phyloP scores from a whole-genome alignment of 306 rosid species.

The Cicer bijugum region DNA sequence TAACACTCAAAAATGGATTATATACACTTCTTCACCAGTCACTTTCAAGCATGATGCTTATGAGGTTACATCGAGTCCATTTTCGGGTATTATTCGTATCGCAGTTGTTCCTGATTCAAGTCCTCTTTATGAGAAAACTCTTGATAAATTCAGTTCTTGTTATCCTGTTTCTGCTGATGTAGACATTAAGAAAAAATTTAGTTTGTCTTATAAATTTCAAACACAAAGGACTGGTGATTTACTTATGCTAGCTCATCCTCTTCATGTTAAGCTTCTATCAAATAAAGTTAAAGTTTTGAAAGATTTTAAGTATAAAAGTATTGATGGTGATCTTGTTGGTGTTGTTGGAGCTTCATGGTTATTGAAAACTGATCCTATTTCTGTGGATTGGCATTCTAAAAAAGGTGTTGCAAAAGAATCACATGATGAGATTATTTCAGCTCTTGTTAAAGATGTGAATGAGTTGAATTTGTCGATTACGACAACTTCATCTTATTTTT shows the following conservation, averaged over 20 bases:
- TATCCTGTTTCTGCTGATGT: constrained; percentile 78
- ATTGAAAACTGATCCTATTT: constrained; percentile 58
- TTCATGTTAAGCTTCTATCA: constrained; percentile 66
- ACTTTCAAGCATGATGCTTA: constrained; percentile 45
- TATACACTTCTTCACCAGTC: constrained; percentile 67
- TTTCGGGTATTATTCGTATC: constrained; percentile 67
- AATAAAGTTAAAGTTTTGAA: constrained; percentile 52
- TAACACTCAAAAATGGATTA: constrained; percentile 75
- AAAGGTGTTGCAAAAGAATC: constrained; percentile 61
- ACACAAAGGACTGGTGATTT: constrained; percentile 70
- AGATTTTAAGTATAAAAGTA: constrained; percentile 69
- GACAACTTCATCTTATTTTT: constrained; percentile 69
- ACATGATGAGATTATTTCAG: constrained; percentile 59
- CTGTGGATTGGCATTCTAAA: constrained; percentile 76
- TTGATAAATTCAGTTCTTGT: constrained; percentile 67
- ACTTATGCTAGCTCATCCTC: constrained; percentile 89
- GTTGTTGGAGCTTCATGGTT: constrained; percentile 83
- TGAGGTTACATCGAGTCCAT: constrained; percentile 52
- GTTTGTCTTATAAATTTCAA: constrained; percentile 72
- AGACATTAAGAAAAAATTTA: constrained; percentile 52
- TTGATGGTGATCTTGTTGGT: constrained; percentile 93
- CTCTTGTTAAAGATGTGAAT: constrained; percentile 67
- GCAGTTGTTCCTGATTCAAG: constrained; percentile 58
- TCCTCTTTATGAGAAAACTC: constrained; percentile 47
- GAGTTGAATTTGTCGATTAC: constrained; percentile 49